Evolutionary conservation across 176 grass and related monocot genomes (phyloP), one percentile per base, ranked within the genome.

Genomic region (Elymus sibiricus): DNA sequence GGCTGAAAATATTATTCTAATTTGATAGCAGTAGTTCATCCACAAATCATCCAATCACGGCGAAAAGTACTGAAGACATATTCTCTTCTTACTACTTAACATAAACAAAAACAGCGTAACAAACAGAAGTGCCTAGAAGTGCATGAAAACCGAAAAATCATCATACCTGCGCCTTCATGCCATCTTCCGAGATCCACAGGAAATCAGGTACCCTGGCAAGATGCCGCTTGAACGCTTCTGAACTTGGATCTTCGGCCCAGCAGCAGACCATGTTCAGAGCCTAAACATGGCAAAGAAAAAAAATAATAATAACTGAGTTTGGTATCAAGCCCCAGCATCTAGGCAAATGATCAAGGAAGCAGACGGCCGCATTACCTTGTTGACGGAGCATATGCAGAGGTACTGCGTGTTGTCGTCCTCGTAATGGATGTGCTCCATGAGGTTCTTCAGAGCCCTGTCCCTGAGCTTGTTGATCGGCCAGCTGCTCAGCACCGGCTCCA

Each of bases 161-260:
- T n/a, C 29, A 70, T n/a, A 94, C 92, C 90, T 97, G 83, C 53
- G 88, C 91, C 78, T 91, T 94, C 92, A 97, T 97, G 88, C 92
- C 95, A 89, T 97, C 95, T 84, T 92, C 95, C 39, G 90, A 93
- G 64, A 97, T 55, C 95, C 95, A 97, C 53, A 94, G 61, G 83
- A 89, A 91, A 71, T 97, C 95, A 73, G 87, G 84, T 47, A 97
- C 24, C 86, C 95, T 92, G 14, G 90, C 92, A 16, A 97, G 90
- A 75, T 92, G 93, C 68, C 21, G 46, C 77, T 92, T 93, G 68
- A 95, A 98, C 37, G 95, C 91, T 53, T 93, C 82, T 25, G 95
- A 98, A 65, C 76, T 88, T 43, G 91, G 93, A 86, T 98, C 83
- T 82, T 98, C 91, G 13, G 65, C 87, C 88, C 91, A 98, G 77